Evolutionary conservation across 345 rosid genomes (phyloP).

Genomic region (Draba incana): DNA sequence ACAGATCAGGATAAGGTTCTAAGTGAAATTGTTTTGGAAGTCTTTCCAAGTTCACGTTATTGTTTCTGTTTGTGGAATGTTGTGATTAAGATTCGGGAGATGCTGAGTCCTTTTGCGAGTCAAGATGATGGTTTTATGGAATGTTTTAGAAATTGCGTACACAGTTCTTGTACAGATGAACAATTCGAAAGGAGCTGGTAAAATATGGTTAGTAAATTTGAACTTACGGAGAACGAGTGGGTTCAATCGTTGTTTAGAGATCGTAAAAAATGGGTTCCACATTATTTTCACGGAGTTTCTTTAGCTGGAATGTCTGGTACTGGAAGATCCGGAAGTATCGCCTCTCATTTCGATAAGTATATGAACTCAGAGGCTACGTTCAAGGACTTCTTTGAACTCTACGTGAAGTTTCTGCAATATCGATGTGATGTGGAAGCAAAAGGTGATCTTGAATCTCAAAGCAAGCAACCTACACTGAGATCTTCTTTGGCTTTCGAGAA

Average conservation of each 20-base stretch:
- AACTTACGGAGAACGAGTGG: conserved; percentile 50
- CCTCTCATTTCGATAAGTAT: conserved; percentile 38
- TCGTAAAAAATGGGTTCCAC: conserved; percentile 55
- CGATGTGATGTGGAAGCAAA: conserved; percentile 50
- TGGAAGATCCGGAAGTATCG: conserved; percentile 33
- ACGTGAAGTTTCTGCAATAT: conserved; percentile 44
- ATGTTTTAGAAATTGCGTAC: conserved; percentile 48
- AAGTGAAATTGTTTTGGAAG: conserved; percentile 43
- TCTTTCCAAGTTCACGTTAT: conserved; percentile 50
- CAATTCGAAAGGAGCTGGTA: conserved; percentile 53
- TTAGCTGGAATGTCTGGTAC: conserved; percentile 45
- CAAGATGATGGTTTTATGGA: conserved; percentile 46
- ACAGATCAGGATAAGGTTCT: conserved; percentile 50
- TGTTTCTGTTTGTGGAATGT: conserved; percentile 45
- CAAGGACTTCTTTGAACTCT: conserved; percentile 49
- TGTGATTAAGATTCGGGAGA: conserved; percentile 49
- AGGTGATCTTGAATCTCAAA: conserved; percentile 50
- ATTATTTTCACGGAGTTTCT: conserved; percentile 41
- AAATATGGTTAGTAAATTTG: conserved; percentile 48
- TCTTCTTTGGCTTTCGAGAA: conserved; percentile 55
- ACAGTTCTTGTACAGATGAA: conserved; percentile 53
- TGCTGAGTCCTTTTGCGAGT: conserved; percentile 40
- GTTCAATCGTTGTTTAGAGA: conserved; percentile 52
- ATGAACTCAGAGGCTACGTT: conserved; percentile 41
- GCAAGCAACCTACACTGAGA: conserved; percentile 48